Conservation (phyloP, 495 filamentous ascomycete species). For the Amphirosellinia nigrospora region DNA sequence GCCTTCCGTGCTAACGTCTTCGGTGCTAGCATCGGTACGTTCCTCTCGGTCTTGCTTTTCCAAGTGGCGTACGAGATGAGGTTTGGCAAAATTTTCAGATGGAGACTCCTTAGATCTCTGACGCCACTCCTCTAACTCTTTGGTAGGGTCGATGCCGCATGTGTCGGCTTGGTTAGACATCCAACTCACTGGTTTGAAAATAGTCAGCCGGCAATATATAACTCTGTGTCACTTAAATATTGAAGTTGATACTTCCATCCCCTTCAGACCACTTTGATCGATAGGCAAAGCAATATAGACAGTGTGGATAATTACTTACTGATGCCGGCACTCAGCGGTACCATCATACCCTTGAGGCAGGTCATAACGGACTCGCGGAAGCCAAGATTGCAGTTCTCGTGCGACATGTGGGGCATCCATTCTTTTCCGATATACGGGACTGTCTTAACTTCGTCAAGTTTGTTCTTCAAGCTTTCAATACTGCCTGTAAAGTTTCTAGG, state of each 20-base stretch:
- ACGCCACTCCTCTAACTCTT: constrained; percentile 22
- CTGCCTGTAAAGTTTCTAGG: constrained; percentile 22
- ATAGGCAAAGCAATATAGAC: background rate
- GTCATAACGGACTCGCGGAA: constrained; percentile 3
- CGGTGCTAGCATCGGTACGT: background rate
- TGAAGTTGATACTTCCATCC: no score
- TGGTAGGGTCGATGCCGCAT: constrained; percentile 20
- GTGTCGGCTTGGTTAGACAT: constrained; percentile 19
- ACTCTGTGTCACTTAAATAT: background rate
- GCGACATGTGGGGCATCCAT: constrained; percentile 28
- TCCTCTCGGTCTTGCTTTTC: background rate
- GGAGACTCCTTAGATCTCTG: background rate
- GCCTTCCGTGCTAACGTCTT: background rate
- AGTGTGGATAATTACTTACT: constrained; percentile 20
- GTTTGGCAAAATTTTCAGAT: background rate
- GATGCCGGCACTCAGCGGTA: constrained; percentile 15
- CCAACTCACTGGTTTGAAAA: constrained; percentile 17
- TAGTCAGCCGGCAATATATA: background rate
- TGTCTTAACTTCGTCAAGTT: constrained; percentile 17
- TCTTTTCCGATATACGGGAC: constrained; percentile 26
- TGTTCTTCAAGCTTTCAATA: constrained; percentile 23
- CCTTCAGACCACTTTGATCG: background rate
- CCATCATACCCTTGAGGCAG: constrained; percentile 26
- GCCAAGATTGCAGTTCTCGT: constrained; percentile 25
- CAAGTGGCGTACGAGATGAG: background rate